Evolutionary conservation across 2,329 filamentous ascomycete genomes (phyloP).

Genomic region (Phialophora macrospora): DNA sequence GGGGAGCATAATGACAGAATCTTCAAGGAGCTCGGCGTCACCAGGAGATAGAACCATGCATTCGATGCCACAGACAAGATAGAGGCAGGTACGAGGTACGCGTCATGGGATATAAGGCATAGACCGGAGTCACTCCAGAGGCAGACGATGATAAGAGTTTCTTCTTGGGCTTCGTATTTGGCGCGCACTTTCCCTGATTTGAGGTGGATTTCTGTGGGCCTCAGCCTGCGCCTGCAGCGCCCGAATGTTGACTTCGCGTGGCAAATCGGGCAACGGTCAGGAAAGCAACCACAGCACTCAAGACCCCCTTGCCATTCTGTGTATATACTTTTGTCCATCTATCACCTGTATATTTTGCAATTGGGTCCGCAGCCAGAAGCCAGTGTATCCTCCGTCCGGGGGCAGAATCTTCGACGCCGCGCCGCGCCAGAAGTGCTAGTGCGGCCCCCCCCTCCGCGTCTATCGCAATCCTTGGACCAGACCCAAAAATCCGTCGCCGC

Average conservation of each 20-base stretch:
- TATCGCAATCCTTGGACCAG: not conserved
- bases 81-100: not conserved
- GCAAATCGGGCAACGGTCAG: not conserved
- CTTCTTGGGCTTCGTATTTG: not conserved
- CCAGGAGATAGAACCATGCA: not conserved
- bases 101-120: not conserved
- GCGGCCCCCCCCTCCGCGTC: not conserved
- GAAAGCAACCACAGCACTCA: not conserved
- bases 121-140: not conserved
- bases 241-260: slow-evolving; percentile 2
- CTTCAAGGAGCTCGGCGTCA: slow-evolving; percentile 49
- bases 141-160: no score
- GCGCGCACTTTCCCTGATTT: slow-evolving; percentile 8
- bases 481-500: not conserved
- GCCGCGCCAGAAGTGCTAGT: not conserved
- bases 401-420: not conserved
- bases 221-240: not conserved
- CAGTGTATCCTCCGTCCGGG: no score
- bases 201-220: not conserved
- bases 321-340: slow-evolving; percentile 9
- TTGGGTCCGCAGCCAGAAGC: not conserved
- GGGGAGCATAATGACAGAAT: slow-evolving; percentile 59
- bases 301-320: not conserved
- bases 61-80: not conserved
- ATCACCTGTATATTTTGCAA: not conserved